These are phyloP conservation scores for Aquanectria penicillioides DNA, from an alignment of 2,329 filamentous ascomycete genomes.

Conservation along the genomic window DNA sequence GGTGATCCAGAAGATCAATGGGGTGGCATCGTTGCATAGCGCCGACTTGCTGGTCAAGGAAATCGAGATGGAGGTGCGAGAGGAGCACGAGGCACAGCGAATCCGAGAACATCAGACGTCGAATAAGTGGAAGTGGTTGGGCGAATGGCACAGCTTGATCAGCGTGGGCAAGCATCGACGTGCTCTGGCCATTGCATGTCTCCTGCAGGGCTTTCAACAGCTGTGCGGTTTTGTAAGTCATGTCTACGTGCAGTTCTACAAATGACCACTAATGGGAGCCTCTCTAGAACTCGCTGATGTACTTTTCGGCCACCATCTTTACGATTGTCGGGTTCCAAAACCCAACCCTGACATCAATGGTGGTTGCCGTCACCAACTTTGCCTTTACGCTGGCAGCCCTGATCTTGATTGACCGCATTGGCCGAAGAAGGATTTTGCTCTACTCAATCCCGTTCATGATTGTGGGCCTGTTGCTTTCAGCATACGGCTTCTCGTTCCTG, in stretches of 20 bases:
- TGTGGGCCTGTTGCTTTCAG: conserved; percentile 74
- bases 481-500: conserved; percentile 76
- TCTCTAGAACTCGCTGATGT: conserved; percentile 84
- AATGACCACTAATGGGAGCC: conserved; percentile 11
- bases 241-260: not conserved
- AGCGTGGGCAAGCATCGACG: conserved; percentile 72
- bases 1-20: conserved; percentile 74
- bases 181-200: conserved; percentile 84
- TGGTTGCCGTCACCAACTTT: conserved; percentile 86
- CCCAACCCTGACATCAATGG: conserved; percentile 82
- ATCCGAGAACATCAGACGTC: conserved; percentile 44
- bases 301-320: conserved; percentile 88
- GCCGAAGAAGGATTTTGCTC: conserved; percentile 82
- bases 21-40: conserved; percentile 55
- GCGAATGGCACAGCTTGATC: conserved; percentile 64
- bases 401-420: conserved; percentile 80
- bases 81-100: conserved; percentile 67
- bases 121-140: conserved; percentile 50
- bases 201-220: conserved; percentile 89
- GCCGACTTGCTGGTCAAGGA: conserved; percentile 71
- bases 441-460: conserved; percentile 88
- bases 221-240: conserved; percentile 80
- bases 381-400: conserved; percentile 81
- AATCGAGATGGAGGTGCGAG: conserved; percentile 79
- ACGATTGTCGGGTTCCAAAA: conserved; percentile 79